These are phyloP conservation scores for Isabelozyma heimii DNA, from an alignment of 805 yeast genomes.

Conservation along the genomic window DNA sequence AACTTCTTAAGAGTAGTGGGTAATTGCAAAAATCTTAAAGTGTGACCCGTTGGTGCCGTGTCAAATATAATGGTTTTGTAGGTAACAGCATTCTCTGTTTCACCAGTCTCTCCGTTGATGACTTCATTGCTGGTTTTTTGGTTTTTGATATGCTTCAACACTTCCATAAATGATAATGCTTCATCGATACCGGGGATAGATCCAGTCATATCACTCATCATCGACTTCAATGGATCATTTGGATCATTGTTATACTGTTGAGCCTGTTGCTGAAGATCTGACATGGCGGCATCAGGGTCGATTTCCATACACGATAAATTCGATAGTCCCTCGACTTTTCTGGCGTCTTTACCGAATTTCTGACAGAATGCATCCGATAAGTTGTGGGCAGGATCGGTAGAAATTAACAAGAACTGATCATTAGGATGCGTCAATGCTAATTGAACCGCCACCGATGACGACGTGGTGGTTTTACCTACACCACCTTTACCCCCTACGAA, in stretches of 20 bases:
- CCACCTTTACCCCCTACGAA: conserved; percentile 99
- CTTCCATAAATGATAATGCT: conserved; percentile 97
- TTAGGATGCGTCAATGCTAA: conserved; percentile 78
- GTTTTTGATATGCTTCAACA: conserved; percentile 89
- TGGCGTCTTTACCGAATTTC: conserved; percentile 95
- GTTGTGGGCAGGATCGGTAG: conserved; percentile 98
- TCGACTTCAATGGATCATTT: conserved; percentile 61
- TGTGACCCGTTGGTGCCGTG: conserved; percentile 99
- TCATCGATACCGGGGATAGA: conserved; percentile 98
- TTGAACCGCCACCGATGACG: conserved; percentile 93
- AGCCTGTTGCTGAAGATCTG: conserved; percentile 71
- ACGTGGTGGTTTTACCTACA: conserved; percentile 97
- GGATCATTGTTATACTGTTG: conserved; percentile 54
- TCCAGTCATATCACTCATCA: conserved; percentile 89
- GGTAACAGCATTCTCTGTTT: conserved; percentile 21
- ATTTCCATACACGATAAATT: conserved; percentile 98
- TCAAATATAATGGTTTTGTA: conserved; percentile 93
- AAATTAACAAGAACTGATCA: conserved; percentile 82
- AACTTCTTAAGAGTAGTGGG: conserved; percentile 91
- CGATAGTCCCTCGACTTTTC: conserved; percentile 82
- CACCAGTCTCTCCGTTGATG: conserved; percentile 4
- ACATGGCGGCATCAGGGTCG: conserved; percentile 92
- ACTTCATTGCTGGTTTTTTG: conserved; percentile 38
- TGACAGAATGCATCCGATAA: conserved; percentile 98
- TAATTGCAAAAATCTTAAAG: conserved; percentile 88